Base-by-base conservation (phyloP, 441 rosid species). In the Omphalea diandra region DNA sequence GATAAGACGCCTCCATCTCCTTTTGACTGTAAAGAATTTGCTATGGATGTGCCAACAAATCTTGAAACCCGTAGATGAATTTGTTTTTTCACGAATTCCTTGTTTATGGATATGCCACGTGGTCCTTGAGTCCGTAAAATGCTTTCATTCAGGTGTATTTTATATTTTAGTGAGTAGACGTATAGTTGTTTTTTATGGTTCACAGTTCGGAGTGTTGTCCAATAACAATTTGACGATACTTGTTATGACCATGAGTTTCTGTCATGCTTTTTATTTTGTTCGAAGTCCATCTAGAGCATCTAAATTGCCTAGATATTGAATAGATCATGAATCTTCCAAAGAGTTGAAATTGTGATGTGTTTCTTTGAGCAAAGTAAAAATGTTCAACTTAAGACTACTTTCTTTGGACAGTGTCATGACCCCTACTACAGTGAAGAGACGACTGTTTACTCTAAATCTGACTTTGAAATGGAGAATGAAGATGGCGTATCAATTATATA, bases 391-490 rank as follows among this genome's bases (percentile, higher is more conserved):
- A 38, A 67, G 46, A 64, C 50, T 63, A 50, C 53, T 20, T 61
- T 68, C 67, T 56, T 79, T 88, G 75, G 73, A 74, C 91, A 95
- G 99, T 79, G 97, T 95, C 78, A 71, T 95, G 83, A 95, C 99
- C 75, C 98, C 99, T 93, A 95, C 82, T 95, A 95, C 70, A 90
- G 98, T 71, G 99, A 95, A 80, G 99, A 95, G n/a, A n/a, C n/a
- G 78, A 93, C 97, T 5, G 94, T 95, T 50, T 95, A 93, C 75
- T 93, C 99, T 61, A 93, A 86, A 77, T 76, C 86, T 68, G 99
- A 95, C 73, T 96, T 95, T 41, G 99, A 90, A 77, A 83, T 85
- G 90, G 99, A 95, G 75, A 95, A 93, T 83, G 99, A 95, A 82
- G 99, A 93, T 74, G 99, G 99, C 80, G 81, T 95, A 62, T 95